A percentile compares a stretch with the other conserved stretches of the same genome.
phyloP scores from a whole-genome alignment of 169 alveolate species.

The Plasmodium billcollinsi region DNA sequence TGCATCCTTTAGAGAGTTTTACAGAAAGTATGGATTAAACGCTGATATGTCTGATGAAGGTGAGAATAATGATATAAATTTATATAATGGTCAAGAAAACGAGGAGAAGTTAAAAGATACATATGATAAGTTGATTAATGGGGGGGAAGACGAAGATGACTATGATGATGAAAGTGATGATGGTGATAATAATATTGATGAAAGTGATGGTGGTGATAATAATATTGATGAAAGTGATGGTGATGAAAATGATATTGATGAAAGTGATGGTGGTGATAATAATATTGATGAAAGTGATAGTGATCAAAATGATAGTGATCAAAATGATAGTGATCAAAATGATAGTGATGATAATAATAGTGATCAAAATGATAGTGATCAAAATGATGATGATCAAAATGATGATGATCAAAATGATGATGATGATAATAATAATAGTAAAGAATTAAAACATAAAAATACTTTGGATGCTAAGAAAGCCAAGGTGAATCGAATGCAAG shows the following conservation, averaged over 20 bases:
- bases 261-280: neutral
- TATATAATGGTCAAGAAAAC: no score
- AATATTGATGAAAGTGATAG: neutral
- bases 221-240: neutral
- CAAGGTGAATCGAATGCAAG: neutral
- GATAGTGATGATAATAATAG: neutral
- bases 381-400: neutral
- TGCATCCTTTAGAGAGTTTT: neutral
- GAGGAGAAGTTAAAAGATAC: constrained; percentile 14
- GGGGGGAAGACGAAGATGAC: constrained; percentile 1
- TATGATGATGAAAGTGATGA: neutral
- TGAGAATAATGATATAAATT: neutral
- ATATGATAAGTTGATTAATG: neutral
- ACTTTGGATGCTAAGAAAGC: neutral
- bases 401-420: neutral
- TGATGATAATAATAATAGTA: neutral
- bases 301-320: neutral
- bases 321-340: neutral
- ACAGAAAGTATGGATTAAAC: neutral
- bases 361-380: neutral
- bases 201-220: neutral
- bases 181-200: neutral
- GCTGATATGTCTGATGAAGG: neutral
- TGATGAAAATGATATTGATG: neutral
- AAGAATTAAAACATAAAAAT: neutral